These are phyloP conservation scores for Orbilia blumenaviensis DNA, from an alignment of 2,329 filamentous ascomycete species.

Conservation along the genomic window DNA sequence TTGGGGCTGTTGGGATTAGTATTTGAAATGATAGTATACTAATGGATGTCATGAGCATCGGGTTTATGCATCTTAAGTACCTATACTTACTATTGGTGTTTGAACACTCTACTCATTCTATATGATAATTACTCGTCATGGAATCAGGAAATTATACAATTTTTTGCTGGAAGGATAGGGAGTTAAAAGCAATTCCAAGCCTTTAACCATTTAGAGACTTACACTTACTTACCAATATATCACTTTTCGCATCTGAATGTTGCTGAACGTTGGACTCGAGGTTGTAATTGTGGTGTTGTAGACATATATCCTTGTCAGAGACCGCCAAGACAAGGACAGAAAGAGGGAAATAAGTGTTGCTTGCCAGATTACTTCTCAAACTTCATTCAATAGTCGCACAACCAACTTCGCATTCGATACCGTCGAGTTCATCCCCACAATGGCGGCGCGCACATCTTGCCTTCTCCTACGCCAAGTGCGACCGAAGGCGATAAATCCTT, in stretches of 20 bases:
- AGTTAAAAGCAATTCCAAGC: no score
- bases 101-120: no score
- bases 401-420: not conserved
- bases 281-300: not conserved
- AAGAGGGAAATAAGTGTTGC: not conserved
- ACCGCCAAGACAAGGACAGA: constrained; percentile 9
- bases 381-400: not conserved
- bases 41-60: no score
- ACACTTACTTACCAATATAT: not conserved
- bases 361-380: not conserved
- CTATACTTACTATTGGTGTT: no score
- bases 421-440: constrained; percentile 1
- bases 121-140: no score
- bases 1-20: constrained; percentile 13
- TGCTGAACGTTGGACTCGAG: not conserved
- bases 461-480: constrained; percentile 40
- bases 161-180: no score
- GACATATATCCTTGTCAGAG: not conserved
- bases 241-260: not conserved
- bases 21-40: not conserved
- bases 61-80: no score
- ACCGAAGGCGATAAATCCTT: constrained; percentile 22
- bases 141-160: no score
- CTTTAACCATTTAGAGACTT: no score
- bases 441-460: constrained; percentile 44